Percentiles rank a stretch among this genome's conserved stretches.
Evolutionary conservation across 2,329 filamentous ascomycete genomes (phyloP).

Genomic region (Fusarium subtropicale): DNA sequence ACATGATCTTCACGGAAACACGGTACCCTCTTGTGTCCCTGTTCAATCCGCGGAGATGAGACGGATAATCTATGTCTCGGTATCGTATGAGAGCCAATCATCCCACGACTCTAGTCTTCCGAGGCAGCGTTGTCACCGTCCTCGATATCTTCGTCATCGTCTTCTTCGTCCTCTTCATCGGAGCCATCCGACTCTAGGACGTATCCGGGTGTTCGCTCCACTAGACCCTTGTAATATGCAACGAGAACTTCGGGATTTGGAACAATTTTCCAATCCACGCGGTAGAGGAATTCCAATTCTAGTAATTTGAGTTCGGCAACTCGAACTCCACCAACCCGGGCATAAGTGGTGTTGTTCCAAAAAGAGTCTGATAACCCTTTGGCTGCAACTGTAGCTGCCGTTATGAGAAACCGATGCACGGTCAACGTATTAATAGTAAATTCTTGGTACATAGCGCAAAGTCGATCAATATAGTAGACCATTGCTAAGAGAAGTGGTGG

Average conservation of each 20-base stretch:
- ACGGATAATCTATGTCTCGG: slow-evolving; percentile 3
- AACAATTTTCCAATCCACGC: slow-evolving; percentile 96
- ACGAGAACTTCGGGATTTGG: slow-evolving; percentile 93
- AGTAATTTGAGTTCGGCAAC: slow-evolving; percentile 89
- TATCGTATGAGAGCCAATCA: slow-evolving; percentile 13
- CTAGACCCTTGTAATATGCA: slow-evolving; percentile 90
- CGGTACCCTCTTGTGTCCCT: background rate
- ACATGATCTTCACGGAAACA: slow-evolving; percentile 1
- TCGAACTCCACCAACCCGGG: slow-evolving; percentile 91
- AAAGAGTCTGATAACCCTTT: slow-evolving; percentile 97
- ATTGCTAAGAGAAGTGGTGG: slow-evolving; percentile 96
- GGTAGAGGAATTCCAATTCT: slow-evolving; percentile 91
- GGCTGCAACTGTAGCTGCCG: slow-evolving; percentile 92
- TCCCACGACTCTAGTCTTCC: slow-evolving; percentile 19
- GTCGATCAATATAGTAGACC: slow-evolving; percentile 97
- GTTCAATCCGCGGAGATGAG: background rate
- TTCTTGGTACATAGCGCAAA: slow-evolving; percentile 90
- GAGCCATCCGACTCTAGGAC: slow-evolving; percentile 58
- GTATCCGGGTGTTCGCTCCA: slow-evolving; percentile 73
- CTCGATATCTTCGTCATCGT: slow-evolving; percentile 41
- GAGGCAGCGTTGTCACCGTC: slow-evolving; percentile 30
- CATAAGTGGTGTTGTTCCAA: slow-evolving; percentile 98
- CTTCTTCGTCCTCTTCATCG: slow-evolving; percentile 47
- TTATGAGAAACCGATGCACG: slow-evolving; percentile 96
- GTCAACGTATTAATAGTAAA: slow-evolving; percentile 98